A percentile compares a stretch with the other conserved stretches of the same genome.
Conservation (phyloP, 306 rosid genomes). For the Hippophae rhamnoides region DNA sequence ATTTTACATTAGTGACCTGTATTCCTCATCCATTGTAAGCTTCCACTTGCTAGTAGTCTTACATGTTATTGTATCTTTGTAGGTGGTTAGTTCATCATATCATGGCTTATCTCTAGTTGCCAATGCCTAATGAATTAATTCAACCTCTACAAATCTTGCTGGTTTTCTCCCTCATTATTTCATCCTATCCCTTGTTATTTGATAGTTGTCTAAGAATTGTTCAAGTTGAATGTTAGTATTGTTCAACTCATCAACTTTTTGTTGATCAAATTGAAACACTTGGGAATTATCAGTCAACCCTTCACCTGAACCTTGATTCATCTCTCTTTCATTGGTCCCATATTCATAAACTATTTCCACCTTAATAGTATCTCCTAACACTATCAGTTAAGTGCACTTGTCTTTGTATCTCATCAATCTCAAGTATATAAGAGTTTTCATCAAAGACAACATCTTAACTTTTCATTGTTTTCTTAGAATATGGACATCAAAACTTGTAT, state of each 20-base stretch:
- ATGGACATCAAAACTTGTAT: neutral
- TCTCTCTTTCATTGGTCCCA: neutral
- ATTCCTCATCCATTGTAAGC: neutral
- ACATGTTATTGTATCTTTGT: neutral
- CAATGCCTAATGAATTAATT: neutral
- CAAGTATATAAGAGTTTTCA: neutral
- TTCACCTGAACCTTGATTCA: too few species aligned
- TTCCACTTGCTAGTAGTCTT: neutral
- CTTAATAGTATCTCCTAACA: too few species aligned
- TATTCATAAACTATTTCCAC: too few species aligned
- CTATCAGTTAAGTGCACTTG: too few species aligned
- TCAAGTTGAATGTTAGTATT: too few species aligned
- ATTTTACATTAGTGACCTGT: neutral
- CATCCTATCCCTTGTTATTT: neutral
- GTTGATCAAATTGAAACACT: too few species aligned
- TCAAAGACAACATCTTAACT: neutral
- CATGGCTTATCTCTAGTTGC: neutral
- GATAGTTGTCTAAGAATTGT: neutral
- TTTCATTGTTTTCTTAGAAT: fast-evolving
- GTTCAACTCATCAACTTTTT: too few species aligned
- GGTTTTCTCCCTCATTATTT: neutral
- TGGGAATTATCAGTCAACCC: too few species aligned
- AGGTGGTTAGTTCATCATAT: neutral
- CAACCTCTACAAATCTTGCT: neutral
- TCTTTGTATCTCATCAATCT: too few species aligned